Evolutionary conservation across 2,329 filamentous ascomycete genomes (phyloP).

Genomic region (Mycogone perniciosa): DNA sequence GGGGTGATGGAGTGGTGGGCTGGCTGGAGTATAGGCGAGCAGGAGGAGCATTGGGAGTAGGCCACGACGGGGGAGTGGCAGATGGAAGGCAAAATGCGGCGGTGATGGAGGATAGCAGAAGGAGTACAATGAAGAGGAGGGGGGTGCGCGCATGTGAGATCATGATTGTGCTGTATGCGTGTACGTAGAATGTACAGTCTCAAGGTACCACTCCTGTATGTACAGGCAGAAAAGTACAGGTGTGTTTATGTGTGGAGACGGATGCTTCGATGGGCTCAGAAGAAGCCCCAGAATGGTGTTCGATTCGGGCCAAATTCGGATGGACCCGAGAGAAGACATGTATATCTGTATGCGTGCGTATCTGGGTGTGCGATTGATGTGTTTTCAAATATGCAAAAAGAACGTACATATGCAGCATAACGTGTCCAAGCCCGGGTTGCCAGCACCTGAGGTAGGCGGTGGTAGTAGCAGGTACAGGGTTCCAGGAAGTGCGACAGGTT

Average conservation of each 20-base stretch:
- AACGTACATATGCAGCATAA: neutral
- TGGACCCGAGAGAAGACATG: conserved; percentile 1
- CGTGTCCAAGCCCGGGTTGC: neutral
- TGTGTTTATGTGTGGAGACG: neutral
- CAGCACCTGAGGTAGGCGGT: neutral
- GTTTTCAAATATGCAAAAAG: too few species aligned
- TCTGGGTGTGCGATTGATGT: too few species aligned
- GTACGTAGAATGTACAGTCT: neutral
- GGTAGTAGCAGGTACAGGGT: neutral
- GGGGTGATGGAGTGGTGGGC: too few species aligned
- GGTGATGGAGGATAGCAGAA: neutral
- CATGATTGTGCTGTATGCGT: neutral
- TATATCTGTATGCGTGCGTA: neutral
- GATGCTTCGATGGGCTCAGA: neutral
- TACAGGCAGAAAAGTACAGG: neutral
- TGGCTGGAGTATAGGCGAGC: neutral
- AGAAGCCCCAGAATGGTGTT: neutral
- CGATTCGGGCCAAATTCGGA: conserved; percentile 4
- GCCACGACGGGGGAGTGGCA: neutral
- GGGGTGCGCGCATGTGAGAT: conserved; percentile 1
- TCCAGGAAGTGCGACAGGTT: too few species aligned
- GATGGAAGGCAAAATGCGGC: conserved; percentile 1
- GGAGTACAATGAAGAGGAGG: neutral
- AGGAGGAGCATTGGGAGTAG: neutral
- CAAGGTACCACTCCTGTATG: too few species aligned